These are phyloP conservation scores for Xylaria hypoxylon DNA, from an alignment of 2,329 filamentous ascomycete species.

Conservation along the genomic window DNA sequence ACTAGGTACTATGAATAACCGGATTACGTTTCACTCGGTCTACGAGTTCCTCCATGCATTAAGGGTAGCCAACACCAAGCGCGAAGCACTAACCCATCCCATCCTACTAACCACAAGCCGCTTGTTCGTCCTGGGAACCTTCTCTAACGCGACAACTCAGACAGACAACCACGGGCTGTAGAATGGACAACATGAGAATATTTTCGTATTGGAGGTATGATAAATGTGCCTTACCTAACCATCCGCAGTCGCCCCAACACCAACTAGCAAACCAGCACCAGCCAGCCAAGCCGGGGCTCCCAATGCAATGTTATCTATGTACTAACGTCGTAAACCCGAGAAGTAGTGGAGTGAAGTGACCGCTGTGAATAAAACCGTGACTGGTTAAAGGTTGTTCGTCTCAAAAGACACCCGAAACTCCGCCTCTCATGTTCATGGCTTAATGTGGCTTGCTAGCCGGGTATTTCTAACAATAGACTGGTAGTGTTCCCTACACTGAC, in stretches of 20 bases:
- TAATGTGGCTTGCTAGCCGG: slow-evolving; percentile 33
- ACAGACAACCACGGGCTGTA: too few species aligned
- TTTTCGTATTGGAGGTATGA: slow-evolving; percentile 6
- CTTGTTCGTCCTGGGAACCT: background rate
- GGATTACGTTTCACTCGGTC: too few species aligned
- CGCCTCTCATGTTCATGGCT: slow-evolving; percentile 37
- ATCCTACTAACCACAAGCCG: too few species aligned
- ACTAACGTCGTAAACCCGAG: slow-evolving; percentile 22
- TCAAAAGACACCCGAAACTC: slow-evolving; percentile 35
- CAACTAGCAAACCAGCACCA: slow-evolving; percentile 17
- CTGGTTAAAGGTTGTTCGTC: slow-evolving; percentile 17
- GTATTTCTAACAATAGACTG: slow-evolving; percentile 39
- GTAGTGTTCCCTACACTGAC: slow-evolving; percentile 7
- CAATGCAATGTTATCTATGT: slow-evolving; percentile 33
- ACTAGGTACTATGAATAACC: too few species aligned
- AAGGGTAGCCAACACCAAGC: too few species aligned
- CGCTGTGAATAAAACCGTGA: background rate
- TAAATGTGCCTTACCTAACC: slow-evolving; percentile 5
- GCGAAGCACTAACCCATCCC: too few species aligned
- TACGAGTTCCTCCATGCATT: too few species aligned
- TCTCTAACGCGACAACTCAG: background rate
- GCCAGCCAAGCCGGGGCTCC: slow-evolving; percentile 24
- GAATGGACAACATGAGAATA: background rate
- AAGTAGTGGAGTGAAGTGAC: slow-evolving; percentile 3
- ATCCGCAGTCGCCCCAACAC: slow-evolving; percentile 9